A percentile compares a stretch with the other conserved stretches of the same genome.
Evolutionary conservation across 108 stramenopile genomes (phyloP).

Genomic region (Discostella stelligeroides): DNA sequence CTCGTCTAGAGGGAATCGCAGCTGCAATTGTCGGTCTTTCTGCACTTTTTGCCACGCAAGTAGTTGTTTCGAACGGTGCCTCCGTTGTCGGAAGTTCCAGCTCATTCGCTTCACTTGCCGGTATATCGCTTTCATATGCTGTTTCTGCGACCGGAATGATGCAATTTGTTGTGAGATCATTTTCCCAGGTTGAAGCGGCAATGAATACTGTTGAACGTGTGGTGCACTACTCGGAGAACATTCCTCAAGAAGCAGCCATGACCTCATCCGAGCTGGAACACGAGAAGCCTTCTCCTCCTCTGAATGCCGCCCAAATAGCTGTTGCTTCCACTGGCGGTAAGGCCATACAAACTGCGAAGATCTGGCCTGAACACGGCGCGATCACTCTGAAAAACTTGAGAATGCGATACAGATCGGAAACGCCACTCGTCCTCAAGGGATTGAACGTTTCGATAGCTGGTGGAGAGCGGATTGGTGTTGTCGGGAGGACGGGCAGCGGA

Average conservation of each 20-base stretch:
- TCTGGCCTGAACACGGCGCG: constrained; percentile 84
- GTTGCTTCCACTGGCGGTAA: constrained; percentile 61
- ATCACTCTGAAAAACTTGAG: constrained; percentile 74
- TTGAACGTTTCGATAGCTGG: constrained; percentile 78
- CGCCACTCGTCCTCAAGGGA: constrained; percentile 86
- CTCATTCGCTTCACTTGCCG: constrained; percentile 71
- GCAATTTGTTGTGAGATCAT: constrained; percentile 82
- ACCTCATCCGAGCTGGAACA: constrained; percentile 59
- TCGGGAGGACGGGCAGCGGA: constrained; percentile 82
- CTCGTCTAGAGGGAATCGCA: constrained; percentile 76
- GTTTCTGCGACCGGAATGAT: constrained; percentile 80
- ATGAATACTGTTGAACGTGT: constrained; percentile 93
- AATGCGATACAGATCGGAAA: constrained; percentile 82
- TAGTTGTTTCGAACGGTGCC: constrained; percentile 52
- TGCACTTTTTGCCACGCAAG: constrained; percentile 67
- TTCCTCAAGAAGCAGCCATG: constrained; percentile 73
- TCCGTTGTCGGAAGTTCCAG: constrained; percentile 26
- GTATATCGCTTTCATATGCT: constrained; percentile 86
- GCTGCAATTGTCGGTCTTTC: constrained; percentile 62
- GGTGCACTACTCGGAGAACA: constrained; percentile 71
- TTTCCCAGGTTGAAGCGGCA: constrained; percentile 86
- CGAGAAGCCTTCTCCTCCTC: constrained; percentile 33
- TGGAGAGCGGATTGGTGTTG: constrained; percentile 89
- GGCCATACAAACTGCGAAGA: constrained; percentile 35
- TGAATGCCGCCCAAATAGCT: constrained; percentile 42